Evolutionary conservation across 371 early-diverging fungal genomes (phyloP), one percentile per base, ranked within the genome.

Genomic region (Lichtheimia corymbifera): DNA sequence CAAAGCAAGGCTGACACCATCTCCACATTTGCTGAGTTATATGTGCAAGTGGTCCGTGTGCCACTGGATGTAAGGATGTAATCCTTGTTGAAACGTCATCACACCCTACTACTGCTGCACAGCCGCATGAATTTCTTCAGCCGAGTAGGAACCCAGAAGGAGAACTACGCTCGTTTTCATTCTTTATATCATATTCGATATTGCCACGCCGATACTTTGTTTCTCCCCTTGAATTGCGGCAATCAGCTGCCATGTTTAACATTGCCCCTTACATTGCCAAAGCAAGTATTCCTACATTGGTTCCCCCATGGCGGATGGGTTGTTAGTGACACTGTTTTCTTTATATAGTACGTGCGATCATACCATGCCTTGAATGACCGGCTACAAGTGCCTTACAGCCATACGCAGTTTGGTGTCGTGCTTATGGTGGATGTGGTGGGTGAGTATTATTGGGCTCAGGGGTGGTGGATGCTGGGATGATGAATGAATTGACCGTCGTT

Each of bases 361-460:
- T 70, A 84, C 22, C 84, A 86, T 71, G 73, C 69, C 7, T 65
- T 73, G 17, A 73, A 82, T 13, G 82, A 84, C 41, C 52, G 53
- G 2, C 63, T 80, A n/a, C 52, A 68, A n/a, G 63, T 77, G 17
- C 86, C 86, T 3, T 84, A 80, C 41, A 73, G 72, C 42, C 77
- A 78, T 50, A 83, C 77, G 3, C 83, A 86, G 50, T 86, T 82
- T 69, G 86, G 84, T 3, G 86, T 83, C 7, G 84, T 86, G 2
- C 71, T 86, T 17, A 86, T 86, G 86, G 86, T 83, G 14, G 86
- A 86, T 66, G 77, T 86, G 55, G 77, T 75, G 49, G 81, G 81
- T 81, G 76, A 67, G 40, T 15, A 44, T 1, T 30, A 18, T 20
- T 55, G 1, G 28, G 17, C 18, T 22, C 11, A 35, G 35, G 35